Evolutionary conservation across 345 rosid genomes (phyloP).

Genomic region (Hevea brasiliensis): DNA sequence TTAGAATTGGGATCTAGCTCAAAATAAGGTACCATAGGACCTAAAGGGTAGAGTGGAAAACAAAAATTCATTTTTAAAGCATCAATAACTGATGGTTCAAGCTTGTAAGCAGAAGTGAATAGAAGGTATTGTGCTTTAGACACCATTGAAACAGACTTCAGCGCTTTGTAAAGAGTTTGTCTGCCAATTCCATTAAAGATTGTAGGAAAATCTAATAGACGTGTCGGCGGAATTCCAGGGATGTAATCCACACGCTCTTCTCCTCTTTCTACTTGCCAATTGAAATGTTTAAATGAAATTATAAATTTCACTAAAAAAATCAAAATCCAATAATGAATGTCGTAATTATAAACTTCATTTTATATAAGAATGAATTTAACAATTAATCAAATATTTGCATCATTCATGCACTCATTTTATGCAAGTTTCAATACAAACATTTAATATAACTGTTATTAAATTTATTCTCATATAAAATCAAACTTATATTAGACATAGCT

Average conservation of each 20-base stretch:
- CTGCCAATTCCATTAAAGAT: slow-evolving; percentile 2
- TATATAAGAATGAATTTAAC: too few relatives aligned
- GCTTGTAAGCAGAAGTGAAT: slow-evolving; percentile 29
- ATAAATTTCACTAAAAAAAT: too few relatives aligned
- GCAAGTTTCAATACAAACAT: too few relatives aligned
- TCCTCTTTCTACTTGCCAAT: slow-evolving; percentile 12
- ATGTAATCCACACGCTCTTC: slow-evolving; percentile 42
- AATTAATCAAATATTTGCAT: too few relatives aligned
- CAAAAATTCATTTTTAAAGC: slow-evolving; percentile 17
- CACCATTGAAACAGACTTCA: slow-evolving; percentile 14
- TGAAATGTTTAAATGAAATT: too few relatives aligned
- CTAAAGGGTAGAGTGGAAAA: slow-evolving; percentile 19
- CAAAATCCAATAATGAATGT: too few relatives aligned
- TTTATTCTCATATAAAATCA: too few relatives aligned
- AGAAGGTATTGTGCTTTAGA: slow-evolving; percentile 36
- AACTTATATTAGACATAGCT: too few relatives aligned
- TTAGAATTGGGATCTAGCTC: neutral
- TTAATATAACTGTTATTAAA: too few relatives aligned
- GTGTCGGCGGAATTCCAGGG: slow-evolving; percentile 30
- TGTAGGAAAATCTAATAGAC: slow-evolving; percentile 29
- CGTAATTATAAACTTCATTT: too few relatives aligned
- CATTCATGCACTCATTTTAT: too few relatives aligned
- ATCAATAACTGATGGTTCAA: slow-evolving; percentile 28
- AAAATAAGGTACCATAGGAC: slow-evolving; percentile 23
- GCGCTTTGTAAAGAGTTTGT: neutral